phyloP scores from a whole-genome alignment of 2,329 filamentous ascomycete genomes.

The Fusarium coicis region DNA sequence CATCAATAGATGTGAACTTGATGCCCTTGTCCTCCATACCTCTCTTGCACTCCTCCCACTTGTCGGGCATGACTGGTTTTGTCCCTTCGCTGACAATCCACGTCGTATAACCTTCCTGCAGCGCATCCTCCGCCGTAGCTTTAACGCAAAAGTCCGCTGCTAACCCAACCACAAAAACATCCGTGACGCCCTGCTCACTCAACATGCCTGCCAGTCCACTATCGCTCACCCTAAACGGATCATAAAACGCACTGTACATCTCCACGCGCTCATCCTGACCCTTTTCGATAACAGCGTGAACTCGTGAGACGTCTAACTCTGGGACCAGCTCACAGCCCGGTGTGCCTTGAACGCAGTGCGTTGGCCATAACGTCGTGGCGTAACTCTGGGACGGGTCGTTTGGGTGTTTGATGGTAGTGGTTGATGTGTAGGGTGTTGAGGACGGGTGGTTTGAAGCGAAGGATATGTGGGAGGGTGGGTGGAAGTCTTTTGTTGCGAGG shows the following conservation, averaged over 20 bases:
- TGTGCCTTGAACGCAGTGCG: slow-evolving; percentile 84
- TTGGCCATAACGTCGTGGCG: slow-evolving; percentile 82
- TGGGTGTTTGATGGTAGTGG: slow-evolving; percentile 74
- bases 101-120: slow-evolving; percentile 78
- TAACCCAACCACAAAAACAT: slow-evolving; percentile 87
- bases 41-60: slow-evolving; percentile 65
- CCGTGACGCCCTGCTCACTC: slow-evolving; percentile 68
- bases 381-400: slow-evolving; percentile 70
- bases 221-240: slow-evolving; percentile 75
- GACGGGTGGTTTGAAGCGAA: slow-evolving; percentile 83
- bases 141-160: slow-evolving; percentile 92
- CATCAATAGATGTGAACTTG: slow-evolving; percentile 61
- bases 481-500: slow-evolving; percentile 92
- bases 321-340: slow-evolving; percentile 78
- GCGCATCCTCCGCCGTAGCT: slow-evolving; percentile 81
- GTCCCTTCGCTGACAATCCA: slow-evolving; percentile 84
- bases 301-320: slow-evolving; percentile 69
- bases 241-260: slow-evolving; percentile 94
- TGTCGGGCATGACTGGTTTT: slow-evolving; percentile 72
- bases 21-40: slow-evolving; percentile 71
- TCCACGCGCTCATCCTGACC: slow-evolving; percentile 79
- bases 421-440: slow-evolving; percentile 75
- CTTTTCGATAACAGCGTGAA: slow-evolving; percentile 81
- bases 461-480: slow-evolving; percentile 84
- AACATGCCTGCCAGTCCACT: slow-evolving; percentile 72